Conservation (phyloP, 2,329 filamentous ascomycete species). For the Orbilia oligospora region DNA sequence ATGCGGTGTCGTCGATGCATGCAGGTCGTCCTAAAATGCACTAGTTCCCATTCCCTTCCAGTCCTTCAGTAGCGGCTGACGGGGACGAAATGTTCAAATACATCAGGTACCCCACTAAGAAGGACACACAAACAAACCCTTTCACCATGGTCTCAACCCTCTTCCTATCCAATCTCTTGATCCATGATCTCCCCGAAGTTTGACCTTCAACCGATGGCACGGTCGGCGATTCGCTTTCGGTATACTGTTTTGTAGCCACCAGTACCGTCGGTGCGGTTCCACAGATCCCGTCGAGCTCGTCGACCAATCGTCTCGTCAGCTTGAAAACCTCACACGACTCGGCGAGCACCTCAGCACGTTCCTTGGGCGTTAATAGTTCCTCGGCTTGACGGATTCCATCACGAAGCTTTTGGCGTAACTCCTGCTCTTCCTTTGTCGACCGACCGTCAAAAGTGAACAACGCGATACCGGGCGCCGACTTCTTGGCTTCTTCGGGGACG, state of each 20-base stretch:
- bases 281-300: constrained; percentile 53
- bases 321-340: constrained; percentile 58
- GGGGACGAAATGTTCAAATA: constrained; percentile 30
- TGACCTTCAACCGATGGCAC: constrained; percentile 6
- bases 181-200: constrained; percentile 27
- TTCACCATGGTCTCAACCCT: constrained; percentile 42
- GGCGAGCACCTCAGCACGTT: constrained; percentile 40
- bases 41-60: constrained; percentile 25
- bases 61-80: neutral
- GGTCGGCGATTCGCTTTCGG: constrained; percentile 46
- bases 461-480: constrained; percentile 44
- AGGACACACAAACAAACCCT: constrained; percentile 39
- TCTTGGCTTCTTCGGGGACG: constrained; percentile 44
- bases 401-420: constrained; percentile 48
- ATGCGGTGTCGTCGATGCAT: constrained; percentile 15
- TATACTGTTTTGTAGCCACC: constrained; percentile 56
- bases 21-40: constrained; percentile 14
- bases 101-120: constrained; percentile 38
- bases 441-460: constrained; percentile 56
- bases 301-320: constrained; percentile 46
- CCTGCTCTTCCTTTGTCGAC: constrained; percentile 52
- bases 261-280: constrained; percentile 40
- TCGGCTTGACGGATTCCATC: constrained; percentile 48
- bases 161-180: constrained; percentile 21
- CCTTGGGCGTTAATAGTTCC: constrained; percentile 48